A percentile compares a stretch with the other conserved stretches of the same genome.
phyloP scores from a whole-genome alignment of 768 basidiomycete genomes.

The Trametes cubensis region DNA sequence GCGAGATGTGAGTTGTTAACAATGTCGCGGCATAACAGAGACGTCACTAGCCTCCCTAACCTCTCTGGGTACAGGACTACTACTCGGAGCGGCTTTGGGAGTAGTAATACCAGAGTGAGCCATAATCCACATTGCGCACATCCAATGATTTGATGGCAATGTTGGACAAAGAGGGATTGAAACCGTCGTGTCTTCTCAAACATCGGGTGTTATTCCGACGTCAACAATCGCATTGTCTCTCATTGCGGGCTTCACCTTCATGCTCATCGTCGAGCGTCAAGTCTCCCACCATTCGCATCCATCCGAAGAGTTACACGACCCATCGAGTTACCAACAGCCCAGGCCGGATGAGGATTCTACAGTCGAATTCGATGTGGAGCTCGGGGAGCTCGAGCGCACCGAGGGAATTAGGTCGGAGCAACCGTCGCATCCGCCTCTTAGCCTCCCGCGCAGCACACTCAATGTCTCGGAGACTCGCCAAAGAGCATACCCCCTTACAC shows the following conservation, averaged over 20 bases:
- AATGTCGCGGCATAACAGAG: constrained; percentile 32
- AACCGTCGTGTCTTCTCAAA: constrained; percentile 2
- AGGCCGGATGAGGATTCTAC: constrained; percentile 29
- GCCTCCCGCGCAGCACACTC: background rate
- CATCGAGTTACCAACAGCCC: constrained; percentile 30
- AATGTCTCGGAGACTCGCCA: constrained; percentile 33
- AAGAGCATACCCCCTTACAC: constrained; percentile 69
- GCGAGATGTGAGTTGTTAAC: background rate
- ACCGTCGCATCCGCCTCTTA: background rate
- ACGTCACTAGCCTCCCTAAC: constrained; percentile 47
- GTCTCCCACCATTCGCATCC: constrained; percentile 53
- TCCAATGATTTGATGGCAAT: constrained; percentile 1
- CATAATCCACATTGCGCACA: background rate
- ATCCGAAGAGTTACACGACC: constrained; percentile 16
- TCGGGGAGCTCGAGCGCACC: constrained; percentile 58
- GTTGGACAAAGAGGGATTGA: constrained; percentile 14
- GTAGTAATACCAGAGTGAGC: constrained; percentile 94
- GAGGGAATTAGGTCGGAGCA: constrained; percentile 32
- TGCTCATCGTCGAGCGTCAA: constrained; percentile 72
- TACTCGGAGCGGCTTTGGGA: constrained; percentile 87
- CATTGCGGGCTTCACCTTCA: constrained; percentile 60
- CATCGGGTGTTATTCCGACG: constrained; percentile 44
- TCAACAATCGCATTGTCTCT: constrained; percentile 64
- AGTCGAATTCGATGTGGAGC: constrained; percentile 63
- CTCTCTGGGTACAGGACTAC: constrained; percentile 76